Evolutionary conservation across 2,329 filamentous ascomycete genomes (phyloP).

Genomic region (Cercospora citrullina): DNA sequence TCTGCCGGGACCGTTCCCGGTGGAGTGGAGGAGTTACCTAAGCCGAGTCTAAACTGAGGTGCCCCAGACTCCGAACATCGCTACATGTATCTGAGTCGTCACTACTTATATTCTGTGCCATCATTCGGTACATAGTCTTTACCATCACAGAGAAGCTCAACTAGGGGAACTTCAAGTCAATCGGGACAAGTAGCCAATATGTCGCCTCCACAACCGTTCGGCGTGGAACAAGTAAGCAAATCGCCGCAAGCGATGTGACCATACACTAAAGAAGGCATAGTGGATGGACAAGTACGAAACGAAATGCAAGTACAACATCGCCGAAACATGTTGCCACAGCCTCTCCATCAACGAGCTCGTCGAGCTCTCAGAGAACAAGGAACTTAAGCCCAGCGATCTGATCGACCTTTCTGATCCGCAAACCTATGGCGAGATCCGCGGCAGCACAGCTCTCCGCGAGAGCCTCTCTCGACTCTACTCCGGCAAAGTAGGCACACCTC

Average conservation of each 20-base stretch:
- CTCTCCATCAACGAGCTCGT: slow-evolving; percentile 69
- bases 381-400: slow-evolving; percentile 43
- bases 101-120: background rate
- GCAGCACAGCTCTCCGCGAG: slow-evolving; percentile 62
- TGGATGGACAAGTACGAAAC: slow-evolving; percentile 60
- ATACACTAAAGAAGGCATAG: slow-evolving; percentile 38
- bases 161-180: background rate
- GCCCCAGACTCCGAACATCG: background rate
- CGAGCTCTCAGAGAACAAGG: slow-evolving; percentile 58
- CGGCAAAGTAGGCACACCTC: slow-evolving; percentile 50
- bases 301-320: slow-evolving; percentile 64
- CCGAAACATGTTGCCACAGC: slow-evolving; percentile 76
- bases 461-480: slow-evolving; percentile 68
- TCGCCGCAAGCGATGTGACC: background rate
- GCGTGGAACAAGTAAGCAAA: slow-evolving; percentile 66
- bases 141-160: background rate
- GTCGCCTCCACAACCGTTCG: slow-evolving; percentile 52
- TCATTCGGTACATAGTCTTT: background rate
- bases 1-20: background rate
- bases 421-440: slow-evolving; percentile 72
- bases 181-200: slow-evolving; percentile 18
- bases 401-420: slow-evolving; percentile 59
- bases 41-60: slow-evolving; percentile 2
- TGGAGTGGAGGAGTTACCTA: background rate
- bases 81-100: background rate